Percentiles rank a stretch among this genome's conserved stretches.
These are phyloP conservation scores for Eucalyptus erythrocorys DNA, from an alignment of 345 rosid species.

Conservation along the genomic window DNA sequence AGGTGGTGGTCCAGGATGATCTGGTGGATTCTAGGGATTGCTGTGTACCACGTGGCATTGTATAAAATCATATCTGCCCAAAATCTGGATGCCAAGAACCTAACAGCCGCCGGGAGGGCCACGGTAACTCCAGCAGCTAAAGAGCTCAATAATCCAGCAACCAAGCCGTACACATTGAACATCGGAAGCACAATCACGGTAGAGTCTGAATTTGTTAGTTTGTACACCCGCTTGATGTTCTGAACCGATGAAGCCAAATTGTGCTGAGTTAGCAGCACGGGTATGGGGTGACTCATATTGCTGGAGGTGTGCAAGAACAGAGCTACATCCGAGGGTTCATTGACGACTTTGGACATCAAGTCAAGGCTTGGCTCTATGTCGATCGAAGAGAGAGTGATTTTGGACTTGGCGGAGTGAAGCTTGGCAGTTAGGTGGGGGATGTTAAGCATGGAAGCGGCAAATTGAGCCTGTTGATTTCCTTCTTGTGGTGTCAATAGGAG, in stretches of 20 bases:
- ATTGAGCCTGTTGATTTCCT: slow-evolving; percentile 24
- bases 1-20: slow-evolving; percentile 65
- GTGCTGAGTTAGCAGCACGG: slow-evolving; percentile 53
- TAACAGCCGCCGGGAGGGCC: slow-evolving; percentile 61
- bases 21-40: slow-evolving; percentile 83
- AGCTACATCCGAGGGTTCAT: slow-evolving; percentile 49
- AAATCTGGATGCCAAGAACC: slow-evolving; percentile 74
- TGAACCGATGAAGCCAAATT: slow-evolving; percentile 36
- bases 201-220: slow-evolving; percentile 59
- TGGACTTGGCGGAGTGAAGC: slow-evolving; percentile 9
- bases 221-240: slow-evolving; percentile 58
- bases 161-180: slow-evolving; percentile 68
- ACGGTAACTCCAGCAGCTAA: slow-evolving; percentile 67
- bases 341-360: slow-evolving; percentile 7
- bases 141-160: slow-evolving; percentile 68
- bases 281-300: slow-evolving; percentile 64
- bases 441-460: slow-evolving; percentile 39
- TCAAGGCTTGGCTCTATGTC: neutral
- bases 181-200: slow-evolving; percentile 67
- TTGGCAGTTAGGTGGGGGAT: slow-evolving; percentile 28
- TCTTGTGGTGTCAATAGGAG: slow-evolving; percentile 26
- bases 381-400: slow-evolving; percentile 7
- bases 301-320: slow-evolving; percentile 61
- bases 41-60: slow-evolving; percentile 83
- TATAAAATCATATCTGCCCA: slow-evolving; percentile 61